phyloP scores from a whole-genome alignment of 1,139 yeast genomes.

The Hansenula sp. region DNA sequence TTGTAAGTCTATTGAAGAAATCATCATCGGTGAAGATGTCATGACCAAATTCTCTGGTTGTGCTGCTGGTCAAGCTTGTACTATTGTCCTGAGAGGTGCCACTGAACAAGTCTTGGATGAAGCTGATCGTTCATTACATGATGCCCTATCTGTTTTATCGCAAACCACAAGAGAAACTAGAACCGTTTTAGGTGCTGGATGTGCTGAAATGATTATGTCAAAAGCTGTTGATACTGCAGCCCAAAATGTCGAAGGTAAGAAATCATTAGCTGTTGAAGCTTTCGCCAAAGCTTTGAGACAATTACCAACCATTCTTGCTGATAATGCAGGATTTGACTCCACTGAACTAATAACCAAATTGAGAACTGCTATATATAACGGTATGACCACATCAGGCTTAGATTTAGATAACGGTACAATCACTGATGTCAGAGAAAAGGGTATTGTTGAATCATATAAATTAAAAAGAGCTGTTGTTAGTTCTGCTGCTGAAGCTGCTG shows the following conservation, averaged over 20 bases:
- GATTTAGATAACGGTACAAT: constrained; percentile 80
- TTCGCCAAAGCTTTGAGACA: constrained; percentile 93
- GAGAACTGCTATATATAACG: constrained; percentile 90
- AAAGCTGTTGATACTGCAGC: constrained; percentile 96
- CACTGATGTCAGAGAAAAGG: constrained; percentile 92
- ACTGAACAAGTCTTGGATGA: constrained; percentile 95
- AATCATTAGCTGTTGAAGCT: constrained; percentile 90
- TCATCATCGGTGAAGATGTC: constrained; percentile 85
- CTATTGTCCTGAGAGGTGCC: constrained; percentile 94
- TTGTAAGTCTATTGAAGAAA: constrained; percentile 88
- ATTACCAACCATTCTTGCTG: constrained; percentile 92
- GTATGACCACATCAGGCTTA: constrained; percentile 87
- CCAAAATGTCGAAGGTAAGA: constrained; percentile 90
- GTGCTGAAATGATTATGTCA: constrained; percentile 97
- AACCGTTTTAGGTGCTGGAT: constrained; percentile 96
- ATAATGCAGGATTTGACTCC: constrained; percentile 95
- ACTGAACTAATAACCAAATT: constrained; percentile 88
- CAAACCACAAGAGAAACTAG: constrained; percentile 95
- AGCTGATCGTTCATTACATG: constrained; percentile 96
- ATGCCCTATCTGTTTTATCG: constrained; percentile 90
- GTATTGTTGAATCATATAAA: constrained; percentile 89
- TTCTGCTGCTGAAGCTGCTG: constrained; percentile 96
- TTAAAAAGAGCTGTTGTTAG: constrained; percentile 93
- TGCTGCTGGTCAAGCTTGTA: constrained; percentile 94
- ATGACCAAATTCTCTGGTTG: constrained; percentile 90